phyloP scores from a whole-genome alignment of 2,329 filamentous ascomycete species.

The Eutypa lata region DNA sequence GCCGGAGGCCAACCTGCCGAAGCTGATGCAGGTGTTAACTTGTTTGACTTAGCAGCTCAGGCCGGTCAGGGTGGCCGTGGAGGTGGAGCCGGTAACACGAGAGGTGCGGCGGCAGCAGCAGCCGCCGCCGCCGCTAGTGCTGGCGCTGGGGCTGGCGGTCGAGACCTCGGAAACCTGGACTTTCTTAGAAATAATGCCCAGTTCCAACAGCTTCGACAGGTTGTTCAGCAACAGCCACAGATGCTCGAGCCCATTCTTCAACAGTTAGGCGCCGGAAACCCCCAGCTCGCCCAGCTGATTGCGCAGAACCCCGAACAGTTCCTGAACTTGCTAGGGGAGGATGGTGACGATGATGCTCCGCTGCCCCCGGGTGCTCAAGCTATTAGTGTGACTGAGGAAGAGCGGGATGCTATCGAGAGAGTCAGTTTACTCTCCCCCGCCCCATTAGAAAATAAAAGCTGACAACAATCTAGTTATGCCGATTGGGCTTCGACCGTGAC shows the following conservation, averaged over 20 bases:
- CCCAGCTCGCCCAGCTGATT: conserved; percentile 89
- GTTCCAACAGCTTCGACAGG: conserved; percentile 95
- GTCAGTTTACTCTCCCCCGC: conserved; percentile 48
- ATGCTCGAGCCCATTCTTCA: conserved; percentile 99
- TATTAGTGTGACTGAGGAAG: conserved; percentile 91
- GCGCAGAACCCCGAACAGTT: conserved; percentile 91
- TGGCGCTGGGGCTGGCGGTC: conserved; percentile 41
- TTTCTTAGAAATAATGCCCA: conserved; percentile 94
- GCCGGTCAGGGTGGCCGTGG: conserved; percentile 51
- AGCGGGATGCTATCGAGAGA: conserved; percentile 94
- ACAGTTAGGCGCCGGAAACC: conserved; percentile 92
- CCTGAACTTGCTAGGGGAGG: conserved; percentile 83
- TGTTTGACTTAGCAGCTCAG: conserved; percentile 90
- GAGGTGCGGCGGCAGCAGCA: conserved; percentile 35
- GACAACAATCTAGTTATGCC: conserved; percentile 65
- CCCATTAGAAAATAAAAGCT: conserved; percentile 7
- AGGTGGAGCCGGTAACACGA: conserved; percentile 39
- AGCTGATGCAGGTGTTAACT: conserved; percentile 64
- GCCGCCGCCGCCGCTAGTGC: conserved; percentile 46
- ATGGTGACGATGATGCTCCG: conserved; percentile 77
- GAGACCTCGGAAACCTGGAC: conserved; percentile 72
- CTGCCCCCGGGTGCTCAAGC: conserved; percentile 85
- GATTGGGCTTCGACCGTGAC: conserved; percentile 88
- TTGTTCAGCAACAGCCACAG: conserved; percentile 94
- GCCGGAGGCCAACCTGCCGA: conserved; percentile 37